A percentile compares a stretch with the other conserved stretches of the same genome.
These are phyloP conservation scores for Wickerhamiella azymoides DNA, from an alignment of 805 yeast species.

Conservation along the genomic window DNA sequence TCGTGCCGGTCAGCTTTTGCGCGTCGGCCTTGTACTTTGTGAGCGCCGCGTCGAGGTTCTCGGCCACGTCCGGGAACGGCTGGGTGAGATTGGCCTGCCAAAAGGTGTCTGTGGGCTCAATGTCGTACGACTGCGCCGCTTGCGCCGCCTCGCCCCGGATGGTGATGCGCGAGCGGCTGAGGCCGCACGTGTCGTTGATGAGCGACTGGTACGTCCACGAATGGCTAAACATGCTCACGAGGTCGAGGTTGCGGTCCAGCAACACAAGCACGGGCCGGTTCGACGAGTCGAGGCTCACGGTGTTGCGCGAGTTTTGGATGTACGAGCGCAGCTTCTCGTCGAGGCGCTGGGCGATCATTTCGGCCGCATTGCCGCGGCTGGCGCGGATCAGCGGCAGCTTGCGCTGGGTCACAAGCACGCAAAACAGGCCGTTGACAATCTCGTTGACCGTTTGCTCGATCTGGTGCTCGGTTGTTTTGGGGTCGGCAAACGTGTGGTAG, in stretches of 20 bases:
- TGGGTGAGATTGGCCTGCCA: constrained; percentile 74
- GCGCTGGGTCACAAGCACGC: constrained; percentile 62
- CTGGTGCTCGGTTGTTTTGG: constrained; percentile 57
- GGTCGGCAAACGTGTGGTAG: constrained; percentile 56
- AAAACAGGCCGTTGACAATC: constrained; percentile 69
- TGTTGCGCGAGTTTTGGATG: constrained; percentile 49
- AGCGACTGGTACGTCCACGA: constrained; percentile 97
- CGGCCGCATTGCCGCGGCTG: constrained; percentile 90
- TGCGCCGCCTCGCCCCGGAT: constrained; percentile 28
- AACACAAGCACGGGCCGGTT: constrained; percentile 67
- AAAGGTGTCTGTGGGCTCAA: constrained; percentile 87
- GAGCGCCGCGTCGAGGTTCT: constrained; percentile 77
- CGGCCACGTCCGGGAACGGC: constrained; percentile 99
- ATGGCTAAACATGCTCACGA: constrained; percentile 88
- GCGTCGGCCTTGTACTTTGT: constrained; percentile 77
- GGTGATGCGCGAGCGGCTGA: constrained; percentile 70
- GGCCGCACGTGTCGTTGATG: constrained; percentile 79
- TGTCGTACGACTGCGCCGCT: constrained; percentile 43
- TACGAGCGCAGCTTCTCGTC: constrained; percentile 78
- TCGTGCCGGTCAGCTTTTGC: constrained; percentile 62
- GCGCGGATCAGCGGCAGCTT: constrained; percentile 83
- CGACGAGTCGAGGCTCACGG: constrained; percentile 14
- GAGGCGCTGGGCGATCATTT: constrained; percentile 74
- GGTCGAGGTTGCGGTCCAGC: constrained; percentile 78
- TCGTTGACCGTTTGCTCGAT: constrained; percentile 54